Percentiles rank a stretch among this genome's conserved stretches.
phyloP scores from a whole-genome alignment of 1,284 basidiomycete species.

The Cryptococcus sp. region DNA sequence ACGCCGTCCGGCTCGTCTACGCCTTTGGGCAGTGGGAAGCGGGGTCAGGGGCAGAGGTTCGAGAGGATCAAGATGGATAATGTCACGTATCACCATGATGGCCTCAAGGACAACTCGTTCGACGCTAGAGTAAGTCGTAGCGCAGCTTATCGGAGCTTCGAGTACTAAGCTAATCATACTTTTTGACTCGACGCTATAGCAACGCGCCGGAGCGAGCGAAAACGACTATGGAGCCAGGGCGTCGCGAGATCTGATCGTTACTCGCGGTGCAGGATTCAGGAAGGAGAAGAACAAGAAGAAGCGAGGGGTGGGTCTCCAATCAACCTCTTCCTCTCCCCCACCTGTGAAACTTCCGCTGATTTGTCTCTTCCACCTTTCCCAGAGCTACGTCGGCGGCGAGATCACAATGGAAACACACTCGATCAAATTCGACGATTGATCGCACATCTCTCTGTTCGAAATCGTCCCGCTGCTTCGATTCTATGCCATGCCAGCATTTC shows the following conservation, averaged over 20 bases:
- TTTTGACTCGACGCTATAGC: slow-evolving; percentile 53
- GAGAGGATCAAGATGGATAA: slow-evolving; percentile 75
- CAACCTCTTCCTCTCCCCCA: neutral
- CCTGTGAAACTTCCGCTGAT: neutral
- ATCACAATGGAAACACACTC: slow-evolving; percentile 85
- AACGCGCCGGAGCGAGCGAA: slow-evolving; percentile 55
- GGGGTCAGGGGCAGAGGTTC: slow-evolving; percentile 63
- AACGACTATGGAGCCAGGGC: slow-evolving; percentile 90
- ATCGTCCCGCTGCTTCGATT: neutral
- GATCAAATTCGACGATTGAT: slow-evolving; percentile 70
- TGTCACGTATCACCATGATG: slow-evolving; percentile 61
- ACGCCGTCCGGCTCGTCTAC: slow-evolving; percentile 17
- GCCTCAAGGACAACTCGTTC: slow-evolving; percentile 80
- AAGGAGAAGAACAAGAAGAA: slow-evolving; percentile 99
- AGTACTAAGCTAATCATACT: slow-evolving; percentile 5
- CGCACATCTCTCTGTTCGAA: neutral
- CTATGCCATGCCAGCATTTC: slow-evolving; percentile 13
- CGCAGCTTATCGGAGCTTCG: neutral
- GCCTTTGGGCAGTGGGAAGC: slow-evolving; percentile 27
- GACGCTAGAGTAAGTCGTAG: slow-evolving; percentile 66
- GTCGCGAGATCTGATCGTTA: slow-evolving; percentile 83
- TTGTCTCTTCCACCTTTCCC: slow-evolving; percentile 4
- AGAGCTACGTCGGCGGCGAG: slow-evolving; percentile 82
- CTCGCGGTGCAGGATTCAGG: slow-evolving; percentile 88
- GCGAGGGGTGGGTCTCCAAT: slow-evolving; percentile 60